A percentile compares a stretch with the other conserved stretches of the same genome.
phyloP scores from a whole-genome alignment of 2,329 filamentous ascomycete species.

The Trichoderma semiorbis region DNA sequence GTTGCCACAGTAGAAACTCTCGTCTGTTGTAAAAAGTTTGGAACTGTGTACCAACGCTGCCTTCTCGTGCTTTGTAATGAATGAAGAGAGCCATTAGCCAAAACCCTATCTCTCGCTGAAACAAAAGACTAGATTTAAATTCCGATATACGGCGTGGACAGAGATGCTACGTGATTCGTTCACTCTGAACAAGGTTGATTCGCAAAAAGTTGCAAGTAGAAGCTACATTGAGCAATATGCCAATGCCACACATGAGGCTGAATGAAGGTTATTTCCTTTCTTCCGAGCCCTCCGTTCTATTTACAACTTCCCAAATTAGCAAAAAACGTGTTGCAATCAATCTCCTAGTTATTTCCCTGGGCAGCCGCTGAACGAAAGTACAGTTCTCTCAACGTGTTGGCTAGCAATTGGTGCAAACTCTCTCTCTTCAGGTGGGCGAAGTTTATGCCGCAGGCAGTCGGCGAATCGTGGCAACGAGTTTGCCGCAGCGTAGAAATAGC shows the following conservation, averaged over 20 bases:
- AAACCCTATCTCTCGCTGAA: background rate
- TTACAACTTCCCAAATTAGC: background rate
- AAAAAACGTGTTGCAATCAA: background rate
- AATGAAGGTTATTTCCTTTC: background rate
- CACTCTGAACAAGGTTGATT: background rate
- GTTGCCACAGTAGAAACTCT: background rate
- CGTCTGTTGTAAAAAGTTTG: background rate
- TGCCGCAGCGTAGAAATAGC: too few relatives aligned
- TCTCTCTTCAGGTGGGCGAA: background rate
- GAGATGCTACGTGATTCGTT: background rate
- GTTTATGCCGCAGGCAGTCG: background rate
- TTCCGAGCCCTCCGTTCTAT: background rate
- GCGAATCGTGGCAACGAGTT: background rate
- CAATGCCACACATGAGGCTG: background rate
- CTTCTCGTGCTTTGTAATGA: background rate
- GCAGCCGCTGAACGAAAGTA: background rate
- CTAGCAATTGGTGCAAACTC: background rate
- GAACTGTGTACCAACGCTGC: background rate
- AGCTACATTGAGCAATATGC: background rate
- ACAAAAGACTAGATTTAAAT: background rate
- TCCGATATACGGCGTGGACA: background rate
- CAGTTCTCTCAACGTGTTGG: background rate
- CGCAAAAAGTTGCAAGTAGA: background rate
- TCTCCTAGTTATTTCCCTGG: background rate
- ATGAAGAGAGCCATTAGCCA: background rate